Percentiles rank a stretch among this genome's conserved stretches.
Conservation (phyloP, 169 alveolate species). For the Plasmodium adleri region DNA sequence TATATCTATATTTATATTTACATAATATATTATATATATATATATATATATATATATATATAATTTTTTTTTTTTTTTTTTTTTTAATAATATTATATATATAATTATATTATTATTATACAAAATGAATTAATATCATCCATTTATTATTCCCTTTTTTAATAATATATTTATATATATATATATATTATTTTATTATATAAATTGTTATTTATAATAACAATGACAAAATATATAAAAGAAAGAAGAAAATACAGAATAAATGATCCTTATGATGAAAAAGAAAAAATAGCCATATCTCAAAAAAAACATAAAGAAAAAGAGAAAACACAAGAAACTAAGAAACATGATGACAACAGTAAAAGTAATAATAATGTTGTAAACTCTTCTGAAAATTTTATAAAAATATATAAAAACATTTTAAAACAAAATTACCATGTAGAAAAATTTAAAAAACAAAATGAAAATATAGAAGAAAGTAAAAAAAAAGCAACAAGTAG, state of each 20-base stretch:
- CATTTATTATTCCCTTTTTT: background rate
- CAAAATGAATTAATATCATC: background rate
- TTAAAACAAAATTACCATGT: conserved; percentile 37
- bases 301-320: conserved; percentile 18
- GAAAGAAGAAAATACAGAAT: conserved; percentile 73
- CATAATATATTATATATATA: background rate
- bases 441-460: conserved; percentile 43
- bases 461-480: conserved; percentile 43
- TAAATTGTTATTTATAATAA: background rate
- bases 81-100: background rate
- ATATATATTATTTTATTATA: background rate
- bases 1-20: background rate
- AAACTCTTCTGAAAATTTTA: conserved; percentile 34
- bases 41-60: background rate
- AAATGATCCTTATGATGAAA: conserved; percentile 52
- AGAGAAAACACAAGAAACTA: too few relatives aligned
- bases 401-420: conserved; percentile 33
- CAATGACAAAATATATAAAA: conserved; percentile 59
- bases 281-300: conserved; percentile 9
- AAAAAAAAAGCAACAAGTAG: conserved; percentile 41
- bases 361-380: background rate
- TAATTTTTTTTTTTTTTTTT: background rate
- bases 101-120: background rate
- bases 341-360: background rate
- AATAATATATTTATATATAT: background rate